Evolutionary conservation across 192 early-diverging fungal genomes (phyloP).

Genomic region (Podila verticillata): DNA sequence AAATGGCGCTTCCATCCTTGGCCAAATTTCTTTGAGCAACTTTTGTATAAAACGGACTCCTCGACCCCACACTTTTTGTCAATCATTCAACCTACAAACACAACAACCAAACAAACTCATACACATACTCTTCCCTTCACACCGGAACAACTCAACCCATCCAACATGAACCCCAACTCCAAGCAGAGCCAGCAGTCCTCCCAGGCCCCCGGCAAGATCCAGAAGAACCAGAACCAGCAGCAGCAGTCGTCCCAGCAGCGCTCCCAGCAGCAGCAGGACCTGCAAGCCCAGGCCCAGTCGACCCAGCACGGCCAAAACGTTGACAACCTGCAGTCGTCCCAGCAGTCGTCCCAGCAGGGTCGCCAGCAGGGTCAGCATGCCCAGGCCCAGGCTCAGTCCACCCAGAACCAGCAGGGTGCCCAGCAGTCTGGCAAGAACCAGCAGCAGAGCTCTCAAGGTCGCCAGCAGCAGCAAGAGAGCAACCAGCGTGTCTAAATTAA

Average conservation of each 20-base stretch:
- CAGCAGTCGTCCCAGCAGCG: neutral
- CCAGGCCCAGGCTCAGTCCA: conserved; percentile 2
- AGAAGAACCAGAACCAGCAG: neutral
- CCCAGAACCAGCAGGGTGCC: neutral
- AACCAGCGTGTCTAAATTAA: neutral
- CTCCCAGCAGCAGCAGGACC: neutral
- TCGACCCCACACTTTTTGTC: too few species aligned
- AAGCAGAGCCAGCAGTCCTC: neutral
- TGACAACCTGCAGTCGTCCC: neutral
- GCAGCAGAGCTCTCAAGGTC: too few species aligned
- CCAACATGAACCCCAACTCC: neutral
- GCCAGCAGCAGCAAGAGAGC: neutral
- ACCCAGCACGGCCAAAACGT: neutral
- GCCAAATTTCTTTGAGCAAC: too few species aligned
- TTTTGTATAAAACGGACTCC: too few species aligned
- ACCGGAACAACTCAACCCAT: neutral
- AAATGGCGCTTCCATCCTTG: too few species aligned
- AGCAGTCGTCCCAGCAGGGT: neutral
- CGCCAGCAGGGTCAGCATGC: neutral
- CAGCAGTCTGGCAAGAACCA: neutral
- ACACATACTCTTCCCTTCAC: neutral
- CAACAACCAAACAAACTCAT: neutral
- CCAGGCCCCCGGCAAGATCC: conserved; percentile 1
- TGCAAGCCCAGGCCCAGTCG: neutral
- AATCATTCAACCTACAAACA: neutral